These are phyloP conservation scores for Fimicolochytrium jonesii DNA, from an alignment of 192 early-diverging fungal genomes.

Conservation along the genomic window DNA sequence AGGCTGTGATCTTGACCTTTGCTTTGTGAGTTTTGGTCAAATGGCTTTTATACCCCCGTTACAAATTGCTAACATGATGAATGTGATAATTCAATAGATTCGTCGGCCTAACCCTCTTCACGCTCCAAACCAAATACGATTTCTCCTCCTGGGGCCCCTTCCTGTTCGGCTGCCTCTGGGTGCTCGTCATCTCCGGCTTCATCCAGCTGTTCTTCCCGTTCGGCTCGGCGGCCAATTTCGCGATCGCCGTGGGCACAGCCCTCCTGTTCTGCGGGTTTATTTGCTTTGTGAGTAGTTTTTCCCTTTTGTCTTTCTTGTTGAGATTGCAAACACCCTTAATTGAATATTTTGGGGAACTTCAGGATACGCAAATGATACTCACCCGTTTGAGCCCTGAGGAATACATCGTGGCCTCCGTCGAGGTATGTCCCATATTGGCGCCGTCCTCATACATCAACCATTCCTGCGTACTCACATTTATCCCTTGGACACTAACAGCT, in stretches of 20 bases:
- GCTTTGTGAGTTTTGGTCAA: slow-evolving; percentile 29
- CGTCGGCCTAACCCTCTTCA: slow-evolving; percentile 69
- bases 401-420: no score
- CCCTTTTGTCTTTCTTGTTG: no score
- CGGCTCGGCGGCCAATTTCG: slow-evolving; percentile 46
- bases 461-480: no score
- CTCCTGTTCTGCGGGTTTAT: slow-evolving; percentile 78
- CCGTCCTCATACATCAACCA: no score
- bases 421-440: no score
- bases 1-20: slow-evolving; percentile 69
- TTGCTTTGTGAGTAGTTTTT: slow-evolving; percentile 32
- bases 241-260: slow-evolving; percentile 53
- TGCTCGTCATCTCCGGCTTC: slow-evolving; percentile 57
- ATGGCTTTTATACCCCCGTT: slow-evolving; percentile 40
- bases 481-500: no score
- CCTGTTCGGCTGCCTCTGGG: slow-evolving; percentile 58
- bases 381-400: no score
- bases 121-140: slow-evolving; percentile 48
- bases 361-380: no score
- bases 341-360: no score
- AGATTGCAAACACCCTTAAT: no score
- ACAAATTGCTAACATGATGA: slow-evolving; percentile 30
- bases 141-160: slow-evolving; percentile 27
- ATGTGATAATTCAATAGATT: slow-evolving; percentile 33
- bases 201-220: slow-evolving; percentile 73